Percentiles rank a stretch among this genome's conserved stretches.
phyloP scores from a whole-genome alignment of 192 early-diverging fungal species.

The Umbelopsis ramanniana region DNA sequence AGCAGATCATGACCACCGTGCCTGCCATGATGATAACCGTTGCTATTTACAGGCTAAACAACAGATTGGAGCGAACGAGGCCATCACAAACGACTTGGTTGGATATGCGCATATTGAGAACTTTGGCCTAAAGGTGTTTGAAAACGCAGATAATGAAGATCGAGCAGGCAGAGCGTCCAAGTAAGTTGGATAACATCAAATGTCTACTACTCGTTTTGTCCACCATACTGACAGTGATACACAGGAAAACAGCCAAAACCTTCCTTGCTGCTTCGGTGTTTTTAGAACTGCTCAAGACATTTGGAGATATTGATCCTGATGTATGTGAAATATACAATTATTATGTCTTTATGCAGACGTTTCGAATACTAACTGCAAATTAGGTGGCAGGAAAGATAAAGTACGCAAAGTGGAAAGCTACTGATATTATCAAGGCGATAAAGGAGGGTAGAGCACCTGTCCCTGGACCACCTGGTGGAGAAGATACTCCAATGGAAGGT shows the following conservation, averaged over 20 bases:
- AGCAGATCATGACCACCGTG: background rate
- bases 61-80: slow-evolving; percentile 60
- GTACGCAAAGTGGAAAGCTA: slow-evolving; percentile 96
- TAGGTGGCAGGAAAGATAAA: slow-evolving; percentile 86
- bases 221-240: background rate
- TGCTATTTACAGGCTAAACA: background rate
- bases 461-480: slow-evolving; percentile 57
- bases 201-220: background rate
- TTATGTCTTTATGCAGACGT: too few species aligned
- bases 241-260: slow-evolving; percentile 84
- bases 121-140: slow-evolving; percentile 90
- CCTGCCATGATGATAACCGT: background rate
- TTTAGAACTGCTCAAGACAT: slow-evolving; percentile 83
- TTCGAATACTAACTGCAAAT: too few species aligned
- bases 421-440: slow-evolving; percentile 90
- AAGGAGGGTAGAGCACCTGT: slow-evolving; percentile 79
- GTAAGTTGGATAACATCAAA: slow-evolving; percentile 55
- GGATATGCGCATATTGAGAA: slow-evolving; percentile 84
- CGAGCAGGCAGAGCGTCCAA: slow-evolving; percentile 76
- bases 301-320: slow-evolving; percentile 76
- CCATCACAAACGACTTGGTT: slow-evolving; percentile 74
- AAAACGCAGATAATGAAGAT: slow-evolving; percentile 92
- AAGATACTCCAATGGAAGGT: slow-evolving; percentile 6
- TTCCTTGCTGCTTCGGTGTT: slow-evolving; percentile 91
- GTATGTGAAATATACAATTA: slow-evolving; percentile 25